These are phyloP conservation scores for Citrus maxima DNA, from an alignment of 345 rosid genomes.

Conservation along the genomic window DNA sequence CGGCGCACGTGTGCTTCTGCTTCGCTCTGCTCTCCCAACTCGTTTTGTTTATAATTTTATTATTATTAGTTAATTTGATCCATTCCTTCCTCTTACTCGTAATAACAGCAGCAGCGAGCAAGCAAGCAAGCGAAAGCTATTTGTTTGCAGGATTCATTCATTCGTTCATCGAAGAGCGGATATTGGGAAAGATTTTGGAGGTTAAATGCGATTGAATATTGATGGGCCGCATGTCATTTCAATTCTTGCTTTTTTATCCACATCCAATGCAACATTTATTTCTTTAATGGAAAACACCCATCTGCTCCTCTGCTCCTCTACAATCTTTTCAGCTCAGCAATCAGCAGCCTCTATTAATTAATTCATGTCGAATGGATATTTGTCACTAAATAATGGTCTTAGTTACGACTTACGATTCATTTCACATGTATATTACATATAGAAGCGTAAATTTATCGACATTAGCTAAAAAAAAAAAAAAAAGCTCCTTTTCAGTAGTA, in stretches of 20 bases:
- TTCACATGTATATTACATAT: too few relatives aligned
- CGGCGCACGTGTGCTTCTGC: slow-evolving; percentile 17
- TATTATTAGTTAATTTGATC: not conserved
- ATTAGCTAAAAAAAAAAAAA: too few relatives aligned
- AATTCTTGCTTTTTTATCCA: not conserved
- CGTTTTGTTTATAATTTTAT: not conserved
- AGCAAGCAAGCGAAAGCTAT: too few relatives aligned
- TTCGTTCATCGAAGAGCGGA: too few relatives aligned
- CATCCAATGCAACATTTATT: not conserved
- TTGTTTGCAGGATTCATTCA: too few relatives aligned
- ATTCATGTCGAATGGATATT: not conserved
- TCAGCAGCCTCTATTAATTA: not conserved
- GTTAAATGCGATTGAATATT: too few relatives aligned
- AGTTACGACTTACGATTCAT: too few relatives aligned
- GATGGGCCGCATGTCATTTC: not conserved
- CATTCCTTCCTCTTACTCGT: too few relatives aligned
- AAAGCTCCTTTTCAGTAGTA: too few relatives aligned
- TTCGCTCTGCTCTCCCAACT: not conserved
- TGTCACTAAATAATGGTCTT: not conserved
- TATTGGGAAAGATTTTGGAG: too few relatives aligned
- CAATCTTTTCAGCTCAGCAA: not conserved
- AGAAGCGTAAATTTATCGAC: too few relatives aligned
- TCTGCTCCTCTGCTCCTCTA: not conserved
- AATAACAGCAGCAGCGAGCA: too few relatives aligned
- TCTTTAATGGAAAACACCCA: not conserved